Evolutionary conservation across 371 early-diverging fungal species (phyloP), one percentile per base, ranked within the genome.

Genomic region (Mortierella sp.): DNA sequence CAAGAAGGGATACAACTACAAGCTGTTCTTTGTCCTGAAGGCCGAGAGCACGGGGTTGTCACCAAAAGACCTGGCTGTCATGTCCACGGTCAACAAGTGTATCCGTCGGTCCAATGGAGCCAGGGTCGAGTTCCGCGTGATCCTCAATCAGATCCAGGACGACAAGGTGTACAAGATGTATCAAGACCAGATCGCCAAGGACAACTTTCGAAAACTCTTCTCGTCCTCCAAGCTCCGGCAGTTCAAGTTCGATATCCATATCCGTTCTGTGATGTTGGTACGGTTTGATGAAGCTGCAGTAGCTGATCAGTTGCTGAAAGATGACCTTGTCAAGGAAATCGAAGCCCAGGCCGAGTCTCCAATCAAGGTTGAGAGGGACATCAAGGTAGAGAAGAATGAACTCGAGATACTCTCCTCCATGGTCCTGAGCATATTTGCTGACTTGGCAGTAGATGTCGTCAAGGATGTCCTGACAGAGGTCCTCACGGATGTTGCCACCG

Each of bases 91-190:
- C 10, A 21, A 47, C 47, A 21, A 14, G 47, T 47, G 21, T 21
- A 22, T 47, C 25, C 47, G 47, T 19, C 21, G 21, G 3, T 17
- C 21, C 47, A 22, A 47, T 25, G 47, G 22, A 4, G 19, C 47
- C 10, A 47, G 21, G 47, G 47, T 47, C 22, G 25, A 9, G 14
- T 50, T 27, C 28, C 28, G 28, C 17, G 50, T 50, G 1, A n/a
- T 50, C 12, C 22, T 50, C 50, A 50, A 50, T 13, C 50, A 50
- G 50, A 50, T 50, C 17, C 2, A 28, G 14, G 28, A 50, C 7
- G 28, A 28, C 6, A 27, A 21, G 29, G 28, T 27, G 14, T n/a
- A 50, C 29, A 29, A 50, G 17, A 22, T 50, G 28, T 50, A 50
- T 27, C 6, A 50, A 13, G 14, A 22, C 5, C 1, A 8, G 1